phyloP scores from a whole-genome alignment of 176 grass and related monocot genomes.

The Oryza punctata region DNA sequence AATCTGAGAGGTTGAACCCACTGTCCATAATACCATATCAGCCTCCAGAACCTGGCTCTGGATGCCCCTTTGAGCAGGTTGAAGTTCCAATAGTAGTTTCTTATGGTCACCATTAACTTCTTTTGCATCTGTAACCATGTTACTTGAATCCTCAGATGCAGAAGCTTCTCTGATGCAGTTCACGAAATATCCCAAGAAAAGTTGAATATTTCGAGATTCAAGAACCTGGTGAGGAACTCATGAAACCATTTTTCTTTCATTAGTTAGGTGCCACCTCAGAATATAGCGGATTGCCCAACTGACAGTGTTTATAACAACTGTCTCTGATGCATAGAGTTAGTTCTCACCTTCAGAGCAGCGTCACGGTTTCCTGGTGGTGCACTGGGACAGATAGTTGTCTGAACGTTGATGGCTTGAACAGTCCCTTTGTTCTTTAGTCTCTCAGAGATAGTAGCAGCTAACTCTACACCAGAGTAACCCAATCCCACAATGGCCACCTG shows the following conservation, averaged over 20 bases:
- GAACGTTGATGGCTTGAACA: conserved; percentile 94
- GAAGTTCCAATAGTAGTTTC: conserved; percentile 79
- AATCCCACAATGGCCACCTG: conserved; percentile 85
- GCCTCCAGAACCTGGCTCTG: conserved; percentile 62
- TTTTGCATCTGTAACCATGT: conserved; percentile 21
- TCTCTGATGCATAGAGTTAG: neutral
- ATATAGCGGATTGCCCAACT: neutral
- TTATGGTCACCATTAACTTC: conserved; percentile 35
- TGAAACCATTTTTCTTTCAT: neutral
- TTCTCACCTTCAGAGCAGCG: conserved; percentile 81
- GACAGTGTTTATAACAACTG: neutral
- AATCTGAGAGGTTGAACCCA: conserved; percentile 82
- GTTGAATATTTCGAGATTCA: conserved; percentile 78
- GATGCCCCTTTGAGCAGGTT: conserved; percentile 81
- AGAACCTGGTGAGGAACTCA: conserved; percentile 62
- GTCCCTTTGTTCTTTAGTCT: conserved; percentile 81
- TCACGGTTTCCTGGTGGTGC: conserved; percentile 88
- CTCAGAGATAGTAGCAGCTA: conserved; percentile 91
- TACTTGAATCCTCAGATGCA: conserved; percentile 51
- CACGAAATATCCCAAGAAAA: conserved; percentile 88
- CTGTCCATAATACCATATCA: conserved; percentile 91
- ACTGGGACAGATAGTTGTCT: conserved; percentile 74
- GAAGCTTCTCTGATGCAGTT: conserved; percentile 64
- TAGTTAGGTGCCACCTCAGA: conserved; percentile 2
- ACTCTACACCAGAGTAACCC: conserved; percentile 94